phyloP scores from a whole-genome alignment of 768 basidiomycete species.

The Gloeophyllum trabeum region DNA sequence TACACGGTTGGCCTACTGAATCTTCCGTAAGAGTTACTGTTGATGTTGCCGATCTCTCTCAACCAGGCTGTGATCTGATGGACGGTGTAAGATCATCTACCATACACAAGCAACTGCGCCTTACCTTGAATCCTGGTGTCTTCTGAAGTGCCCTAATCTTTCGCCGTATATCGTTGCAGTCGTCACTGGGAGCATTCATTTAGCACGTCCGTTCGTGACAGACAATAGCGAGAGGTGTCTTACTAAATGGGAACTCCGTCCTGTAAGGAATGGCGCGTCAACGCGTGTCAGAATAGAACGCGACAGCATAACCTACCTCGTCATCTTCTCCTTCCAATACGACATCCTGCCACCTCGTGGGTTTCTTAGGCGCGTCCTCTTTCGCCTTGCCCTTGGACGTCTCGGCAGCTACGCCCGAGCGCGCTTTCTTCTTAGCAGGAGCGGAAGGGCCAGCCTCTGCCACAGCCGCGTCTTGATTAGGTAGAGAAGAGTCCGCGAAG shows the following conservation, averaged over 20 bases:
- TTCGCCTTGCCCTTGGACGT: conserved; percentile 12
- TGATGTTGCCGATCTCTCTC: conserved; percentile 32
- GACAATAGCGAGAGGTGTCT: conserved; percentile 2
- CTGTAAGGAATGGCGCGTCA: conserved; percentile 3
- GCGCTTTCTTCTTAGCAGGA: conserved; percentile 20
- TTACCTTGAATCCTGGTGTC: conserved; percentile 30
- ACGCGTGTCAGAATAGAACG: background rate
- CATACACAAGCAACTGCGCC: too few relatives aligned
- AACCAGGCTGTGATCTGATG: conserved; percentile 32
- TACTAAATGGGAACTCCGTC: conserved; percentile 21
- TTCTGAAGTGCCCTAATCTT: conserved; percentile 31
- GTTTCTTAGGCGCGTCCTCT: conserved; percentile 10
- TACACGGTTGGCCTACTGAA: conserved; percentile 25
- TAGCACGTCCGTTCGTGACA: too few relatives aligned
- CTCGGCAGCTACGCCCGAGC: conserved; percentile 15
- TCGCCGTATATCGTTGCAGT: conserved; percentile 33
- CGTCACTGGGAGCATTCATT: conserved; percentile 25
- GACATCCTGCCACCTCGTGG: conserved; percentile 25
- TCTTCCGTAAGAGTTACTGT: conserved; percentile 30
- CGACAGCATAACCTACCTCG: conserved; percentile 16
- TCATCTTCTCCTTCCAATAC: conserved; percentile 27
- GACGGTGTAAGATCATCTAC: too few relatives aligned
- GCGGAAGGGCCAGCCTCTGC: conserved; percentile 10
- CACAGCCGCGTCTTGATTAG: background rate
- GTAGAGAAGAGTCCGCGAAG: background rate